phyloP scores from a whole-genome alignment of 2,329 filamentous ascomycete species.

The Cladophialophora immunda region DNA sequence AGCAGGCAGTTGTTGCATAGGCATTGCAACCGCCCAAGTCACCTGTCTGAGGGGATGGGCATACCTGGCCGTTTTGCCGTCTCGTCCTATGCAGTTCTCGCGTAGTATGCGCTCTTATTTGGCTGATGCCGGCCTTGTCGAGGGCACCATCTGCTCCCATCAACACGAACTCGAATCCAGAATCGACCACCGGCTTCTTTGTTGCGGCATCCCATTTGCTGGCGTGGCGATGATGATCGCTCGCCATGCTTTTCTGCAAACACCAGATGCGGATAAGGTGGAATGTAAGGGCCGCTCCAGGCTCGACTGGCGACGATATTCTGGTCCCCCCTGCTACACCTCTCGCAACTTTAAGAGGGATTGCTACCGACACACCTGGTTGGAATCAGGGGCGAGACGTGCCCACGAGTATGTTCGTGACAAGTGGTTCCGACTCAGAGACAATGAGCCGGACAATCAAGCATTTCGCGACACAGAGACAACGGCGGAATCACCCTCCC shows the following conservation, averaged over 20 bases:
- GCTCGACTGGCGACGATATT: neutral
- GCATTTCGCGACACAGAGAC: neutral
- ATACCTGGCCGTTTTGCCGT: slow-evolving; percentile 27
- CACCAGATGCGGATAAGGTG: slow-evolving; percentile 11
- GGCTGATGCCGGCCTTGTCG: slow-evolving; percentile 30
- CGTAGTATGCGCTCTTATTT: slow-evolving; percentile 35
- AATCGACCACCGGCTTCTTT: slow-evolving; percentile 5
- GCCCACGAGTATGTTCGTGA: neutral
- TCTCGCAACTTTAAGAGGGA: neutral
- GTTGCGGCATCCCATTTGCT: neutral
- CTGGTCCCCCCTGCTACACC: neutral
- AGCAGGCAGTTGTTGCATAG: neutral
- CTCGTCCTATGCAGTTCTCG: slow-evolving; percentile 30
- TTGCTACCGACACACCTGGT: neutral
- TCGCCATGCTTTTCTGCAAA: slow-evolving; percentile 19
- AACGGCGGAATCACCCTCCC: neutral
- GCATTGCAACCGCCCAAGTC: neutral
- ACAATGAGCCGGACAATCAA: neutral
- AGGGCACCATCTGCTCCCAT: slow-evolving; percentile 30
- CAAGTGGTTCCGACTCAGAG: neutral
- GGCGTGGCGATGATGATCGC: slow-evolving; percentile 5
- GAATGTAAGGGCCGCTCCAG: neutral
- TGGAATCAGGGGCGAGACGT: neutral
- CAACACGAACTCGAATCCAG: slow-evolving; percentile 30
- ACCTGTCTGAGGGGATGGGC: neutral